Evolutionary conservation across 2,329 filamentous ascomycete species (phyloP), one percentile per base, ranked within the genome.

Genomic region (Talaromyces marneffei): DNA sequence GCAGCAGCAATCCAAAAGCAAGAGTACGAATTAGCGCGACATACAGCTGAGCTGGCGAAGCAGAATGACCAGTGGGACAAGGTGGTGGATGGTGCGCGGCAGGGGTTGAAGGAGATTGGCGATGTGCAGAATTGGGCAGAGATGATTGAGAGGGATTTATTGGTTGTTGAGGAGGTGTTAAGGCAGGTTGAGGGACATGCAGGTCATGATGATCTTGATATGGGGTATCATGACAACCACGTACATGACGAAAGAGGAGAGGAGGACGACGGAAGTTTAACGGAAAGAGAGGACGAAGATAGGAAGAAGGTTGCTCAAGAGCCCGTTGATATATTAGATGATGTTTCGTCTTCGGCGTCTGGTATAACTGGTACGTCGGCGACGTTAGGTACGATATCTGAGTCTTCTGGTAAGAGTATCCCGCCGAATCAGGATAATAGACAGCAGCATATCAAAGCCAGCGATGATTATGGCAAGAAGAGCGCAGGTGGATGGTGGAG

Each of bases 61-160:
- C 81, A 86, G 71, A 83, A 78, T 66, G 78, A 77, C 33, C 77
- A 82, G 69, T 81, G 81, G 75, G 77, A 81, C 67, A 82, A 80
- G 67, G 71, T 85, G 57, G 77, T 81, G 25, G 82, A 84, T 63
- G 78, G 78, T 65, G 81, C 80, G 63, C 78, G 80, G 10, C 80
- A 81, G 66, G 83, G 82, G 60, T 67, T 87, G 64, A 86, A 85
- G 70, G 83, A 86, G 71, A 78, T 86, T 64, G 85, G 85, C n/a
- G 83, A 87, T 66, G 77, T 87, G 62, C 84, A 87, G 76, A 86
- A 86, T 67, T 87, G 84, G 83, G 83, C 84, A 20, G 84, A 86
- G 76, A 77, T 85, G 76, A 78, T 87, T 68, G 85, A 80, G 69
- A 67, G 76, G 64, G 78, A 80, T 71, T 65, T 80, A 55, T 67